Conservation (phyloP, 148 eudicot genomes). For the Fallopia convolvulus region DNA sequence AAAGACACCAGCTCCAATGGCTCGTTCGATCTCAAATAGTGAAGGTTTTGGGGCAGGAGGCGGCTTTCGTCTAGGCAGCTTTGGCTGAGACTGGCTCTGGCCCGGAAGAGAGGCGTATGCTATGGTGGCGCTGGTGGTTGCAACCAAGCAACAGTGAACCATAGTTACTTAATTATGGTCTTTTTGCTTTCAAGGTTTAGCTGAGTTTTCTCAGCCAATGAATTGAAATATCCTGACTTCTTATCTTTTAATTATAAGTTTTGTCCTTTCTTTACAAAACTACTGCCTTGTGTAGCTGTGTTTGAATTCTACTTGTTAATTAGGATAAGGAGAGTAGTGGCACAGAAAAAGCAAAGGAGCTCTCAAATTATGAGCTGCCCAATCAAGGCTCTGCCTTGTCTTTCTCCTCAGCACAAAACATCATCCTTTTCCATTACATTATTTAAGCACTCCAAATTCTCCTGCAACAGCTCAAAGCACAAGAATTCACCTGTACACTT, state of each 20-base stretch:
- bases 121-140: neutral
- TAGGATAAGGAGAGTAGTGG: constrained; percentile 23
- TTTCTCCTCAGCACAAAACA: constrained; percentile 20
- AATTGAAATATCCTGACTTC: neutral
- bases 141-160: neutral
- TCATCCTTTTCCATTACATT: constrained; percentile 22
- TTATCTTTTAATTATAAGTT: neutral
- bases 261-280: neutral
- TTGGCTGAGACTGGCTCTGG: neutral
- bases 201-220: neutral
- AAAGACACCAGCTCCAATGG: constrained; percentile 68
- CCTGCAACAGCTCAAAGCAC: constrained; percentile 21
- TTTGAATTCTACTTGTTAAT: constrained; percentile 1
- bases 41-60: neutral
- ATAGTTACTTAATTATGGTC: neutral
- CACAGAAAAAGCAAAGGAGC: constrained; percentile 8
- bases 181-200: neutral
- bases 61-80: neutral
- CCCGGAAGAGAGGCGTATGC: neutral
- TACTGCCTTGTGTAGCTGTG: constrained; percentile 15
- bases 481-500: constrained; percentile 17
- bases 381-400: constrained; percentile 57
- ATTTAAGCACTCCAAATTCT: constrained; percentile 16
- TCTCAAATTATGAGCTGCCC: constrained; percentile 36
- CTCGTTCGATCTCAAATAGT: constrained; percentile 49